Evolutionary conservation across 345 rosid species (phyloP).

Genomic region (Chamaenerion angustifolium): DNA sequence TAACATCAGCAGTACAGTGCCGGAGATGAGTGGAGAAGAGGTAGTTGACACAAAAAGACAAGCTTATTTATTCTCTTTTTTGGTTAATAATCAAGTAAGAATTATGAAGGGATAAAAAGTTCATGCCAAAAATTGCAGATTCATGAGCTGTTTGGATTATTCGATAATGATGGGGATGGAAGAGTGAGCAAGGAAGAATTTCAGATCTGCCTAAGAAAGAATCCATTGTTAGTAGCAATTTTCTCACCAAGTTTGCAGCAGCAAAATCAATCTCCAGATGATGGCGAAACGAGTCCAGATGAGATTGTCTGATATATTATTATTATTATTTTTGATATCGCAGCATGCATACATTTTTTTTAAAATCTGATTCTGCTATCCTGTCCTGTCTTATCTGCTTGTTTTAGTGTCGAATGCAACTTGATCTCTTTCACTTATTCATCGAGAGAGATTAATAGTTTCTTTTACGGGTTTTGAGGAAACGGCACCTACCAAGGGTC

Average conservation of each 20-base stretch:
- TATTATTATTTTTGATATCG: no score
- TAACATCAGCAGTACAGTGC: constrained; percentile 32
- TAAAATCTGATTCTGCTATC: neutral
- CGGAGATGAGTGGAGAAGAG: constrained; percentile 41
- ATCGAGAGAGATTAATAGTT: no score
- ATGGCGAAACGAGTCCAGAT: constrained; percentile 11
- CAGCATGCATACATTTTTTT: neutral
- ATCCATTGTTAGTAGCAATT: constrained; percentile 58
- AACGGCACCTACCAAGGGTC: no score
- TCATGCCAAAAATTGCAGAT: constrained; percentile 22
- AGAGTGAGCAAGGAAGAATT: constrained; percentile 39
- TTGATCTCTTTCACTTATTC: no score
- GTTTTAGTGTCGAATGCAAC: no score
- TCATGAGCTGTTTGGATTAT: constrained; percentile 29
- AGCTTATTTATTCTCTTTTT: no score
- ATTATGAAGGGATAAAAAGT: no score
- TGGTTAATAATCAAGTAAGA: no score
- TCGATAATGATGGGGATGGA: constrained; percentile 48
- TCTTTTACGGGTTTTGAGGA: no score
- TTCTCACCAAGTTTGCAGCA: constrained; percentile 27
- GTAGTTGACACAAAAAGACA: constrained; percentile 17
- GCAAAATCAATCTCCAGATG: constrained; percentile 13
- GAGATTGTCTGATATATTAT: constrained; percentile 23
- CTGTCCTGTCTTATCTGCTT: neutral
- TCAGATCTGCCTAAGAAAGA: constrained; percentile 41